Conservation (phyloP, 140 eudicot genomes). For the Ambrosia hybrid region DNA sequence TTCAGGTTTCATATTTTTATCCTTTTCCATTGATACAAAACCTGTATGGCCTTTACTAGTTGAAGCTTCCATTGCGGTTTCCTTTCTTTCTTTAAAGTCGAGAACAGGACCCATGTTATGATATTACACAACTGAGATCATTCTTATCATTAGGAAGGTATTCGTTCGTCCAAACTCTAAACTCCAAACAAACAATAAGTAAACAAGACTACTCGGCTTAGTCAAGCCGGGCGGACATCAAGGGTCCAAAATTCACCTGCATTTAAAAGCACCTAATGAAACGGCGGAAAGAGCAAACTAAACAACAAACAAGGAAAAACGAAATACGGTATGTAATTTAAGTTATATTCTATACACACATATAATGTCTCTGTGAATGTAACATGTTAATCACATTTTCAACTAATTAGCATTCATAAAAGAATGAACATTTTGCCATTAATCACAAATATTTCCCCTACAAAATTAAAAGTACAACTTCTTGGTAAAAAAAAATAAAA, state of each 20-base stretch:
- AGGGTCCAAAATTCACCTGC: constrained; percentile 31
- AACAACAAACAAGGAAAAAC: not conserved
- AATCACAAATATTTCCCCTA: not conserved
- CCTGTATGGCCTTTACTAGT: constrained; percentile 23
- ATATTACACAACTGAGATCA: constrained; percentile 19
- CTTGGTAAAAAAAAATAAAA: not conserved
- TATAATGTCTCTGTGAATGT: not conserved
- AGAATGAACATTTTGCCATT: not conserved
- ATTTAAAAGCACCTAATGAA: not conserved
- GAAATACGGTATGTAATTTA: not conserved
- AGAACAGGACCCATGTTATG: constrained; percentile 49
- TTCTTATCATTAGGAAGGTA: constrained; percentile 12
- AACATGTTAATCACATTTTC: not conserved
- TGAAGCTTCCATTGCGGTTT: constrained; percentile 36
- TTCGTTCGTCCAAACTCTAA: too few relatives aligned
- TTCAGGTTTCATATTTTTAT: constrained; percentile 34
- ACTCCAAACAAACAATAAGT: too few relatives aligned
- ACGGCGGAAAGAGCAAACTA: not conserved
- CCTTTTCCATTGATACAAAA: constrained; percentile 30
- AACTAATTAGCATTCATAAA: not conserved
- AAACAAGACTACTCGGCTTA: constrained; percentile 12
- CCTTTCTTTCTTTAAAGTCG: constrained; percentile 40
- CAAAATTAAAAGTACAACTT: not conserved
- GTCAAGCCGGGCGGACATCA: not conserved
- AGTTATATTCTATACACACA: not conserved